Evolutionary conservation across 257 asterid species (phyloP), one percentile per base, ranked within the genome.

Genomic region (Parsonsia alboflavescens): DNA sequence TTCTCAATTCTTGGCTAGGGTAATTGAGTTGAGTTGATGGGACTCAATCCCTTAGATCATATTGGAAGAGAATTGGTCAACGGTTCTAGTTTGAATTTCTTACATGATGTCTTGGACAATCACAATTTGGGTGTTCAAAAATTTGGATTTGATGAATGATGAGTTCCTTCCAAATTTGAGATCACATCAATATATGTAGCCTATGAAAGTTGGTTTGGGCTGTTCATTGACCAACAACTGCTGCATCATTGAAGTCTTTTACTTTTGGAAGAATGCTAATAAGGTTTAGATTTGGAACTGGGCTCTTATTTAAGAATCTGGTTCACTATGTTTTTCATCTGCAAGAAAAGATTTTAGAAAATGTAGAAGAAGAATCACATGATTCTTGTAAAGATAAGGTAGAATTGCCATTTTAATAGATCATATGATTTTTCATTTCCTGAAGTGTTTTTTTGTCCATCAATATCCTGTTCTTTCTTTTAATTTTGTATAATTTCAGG

Each of bases 311-410:
- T 9, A 28, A 42, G 39, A 39, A 17, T 62, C 68, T 75, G 10
- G 30, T 67, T 53, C 28, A 49, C 68, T 46, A 26, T 42, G 15
- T 42, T 41, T 59, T 54, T 68, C 42, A 67, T 75, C 72, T 77
- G 72, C 89, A 92, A 93, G 85, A 49, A 80, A 82, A 73, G 11
- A 89, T 91, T 97, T 56, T 81, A 17, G 81, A 64, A 54, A 81
- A 74, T 73, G 87, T 82, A 72, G 96, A 81, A 74, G 86, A 70
- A 39, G 88, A 91, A 49, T 74, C 84, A 2, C 70, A 81, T 71
- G 73, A 65, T 82, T 54, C 64, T 78, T 41, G 46, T 53, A 53
- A 83, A 73, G 84, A 85, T 28, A 74, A 83, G 93, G 93, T 90
- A 75, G 59, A 75, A 73, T 41, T 45, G 62, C 19, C 70, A 19